Base-by-base conservation (phyloP, 2,329 filamentous ascomycete species). In the Trichoderma sp. region DNA sequence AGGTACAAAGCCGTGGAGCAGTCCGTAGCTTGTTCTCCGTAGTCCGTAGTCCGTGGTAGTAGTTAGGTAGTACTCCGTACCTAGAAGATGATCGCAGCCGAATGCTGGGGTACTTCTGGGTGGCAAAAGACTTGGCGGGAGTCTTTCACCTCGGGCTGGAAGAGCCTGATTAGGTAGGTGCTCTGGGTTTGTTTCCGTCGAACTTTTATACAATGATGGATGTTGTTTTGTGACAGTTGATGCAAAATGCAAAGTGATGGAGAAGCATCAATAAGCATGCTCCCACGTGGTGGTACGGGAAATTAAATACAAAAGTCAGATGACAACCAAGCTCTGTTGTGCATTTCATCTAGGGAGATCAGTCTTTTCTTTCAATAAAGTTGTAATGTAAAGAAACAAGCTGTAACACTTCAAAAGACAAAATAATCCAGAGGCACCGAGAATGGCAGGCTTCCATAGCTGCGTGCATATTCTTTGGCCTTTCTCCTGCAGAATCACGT, bases 401-500 rank as follows among this genome's bases (percentile, higher is more conserved):
- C 43, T 50, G n/a, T 6, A 20, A 50, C n/a, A 50, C n/a, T 8
- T 30, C 28, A 30, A 50, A 50, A 53, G 47, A 53, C 47, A 23
- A 53, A 53, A 53, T 23, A 53, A 53, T 13, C 5, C 4, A 13
- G 13, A 23, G 20, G 20, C 43, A n/a, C 43, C 43, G 43, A 50
- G n/a, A 50, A 50, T 50, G 43, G n/a, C 43, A 50, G 43, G 43
- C 15, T 65, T 65, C 28, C 62, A 53, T 34, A 6, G 43, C 4
- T 43, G 32, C 50, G 50, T 57, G 64, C 62, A 66, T 66, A 28
- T 66, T 66, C 12, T 36, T 66, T 53, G 32, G 63, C 17, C 43
- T 67, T 57, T 57, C 50, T 66, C 63, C 43, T 66, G 47, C 63
- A 66, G 63, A 36, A 36, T 57, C 62, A 34, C 62, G 43, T 65